phyloP scores from a whole-genome alignment of 2,329 filamentous ascomycete genomes.

The Akanthomyces lecanii region DNA sequence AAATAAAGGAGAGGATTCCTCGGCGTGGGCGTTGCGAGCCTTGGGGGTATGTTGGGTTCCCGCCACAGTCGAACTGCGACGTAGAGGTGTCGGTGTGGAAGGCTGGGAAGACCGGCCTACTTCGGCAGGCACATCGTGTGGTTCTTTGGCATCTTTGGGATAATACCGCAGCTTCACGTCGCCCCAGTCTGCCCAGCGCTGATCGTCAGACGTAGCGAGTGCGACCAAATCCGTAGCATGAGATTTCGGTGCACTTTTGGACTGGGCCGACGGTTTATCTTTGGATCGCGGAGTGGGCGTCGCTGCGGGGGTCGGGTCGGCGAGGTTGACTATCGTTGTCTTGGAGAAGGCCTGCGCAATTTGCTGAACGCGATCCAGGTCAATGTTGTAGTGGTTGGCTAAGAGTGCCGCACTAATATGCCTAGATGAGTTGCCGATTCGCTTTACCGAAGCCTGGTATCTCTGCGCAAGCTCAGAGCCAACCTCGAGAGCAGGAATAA shows the following conservation, averaged over 20 bases:
- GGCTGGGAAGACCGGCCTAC: constrained; percentile 46
- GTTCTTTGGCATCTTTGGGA: constrained; percentile 35
- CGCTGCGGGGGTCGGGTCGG: constrained; percentile 49
- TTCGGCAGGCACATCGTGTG: constrained; percentile 23
- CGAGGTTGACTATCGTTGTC: constrained; percentile 52
- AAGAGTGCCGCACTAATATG: constrained; percentile 70
- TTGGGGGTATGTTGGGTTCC: constrained; percentile 42
- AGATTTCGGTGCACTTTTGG: constrained; percentile 50
- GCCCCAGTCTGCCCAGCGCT: constrained; percentile 72
- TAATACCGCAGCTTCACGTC: constrained; percentile 81
- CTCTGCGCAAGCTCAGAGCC: constrained; percentile 84
- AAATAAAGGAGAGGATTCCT: constrained; percentile 49
- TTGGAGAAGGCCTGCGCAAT: constrained; percentile 79
- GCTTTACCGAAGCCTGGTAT: constrained; percentile 84
- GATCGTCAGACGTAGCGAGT: constrained; percentile 59
- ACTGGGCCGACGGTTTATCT: constrained; percentile 54
- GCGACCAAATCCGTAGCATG: constrained; percentile 82
- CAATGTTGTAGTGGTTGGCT: constrained; percentile 78
- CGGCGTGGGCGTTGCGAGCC: constrained; percentile 28
- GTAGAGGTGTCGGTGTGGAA: constrained; percentile 69
- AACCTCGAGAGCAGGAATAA: constrained; percentile 75
- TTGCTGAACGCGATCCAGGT: constrained; percentile 76
- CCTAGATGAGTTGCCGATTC: constrained; percentile 60
- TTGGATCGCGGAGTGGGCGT: constrained; percentile 58
- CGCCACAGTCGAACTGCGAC: constrained; percentile 59